Base-by-base conservation (phyloP, 2,329 filamentous ascomycete genomes). In the Pseudocercospora fuligena region DNA sequence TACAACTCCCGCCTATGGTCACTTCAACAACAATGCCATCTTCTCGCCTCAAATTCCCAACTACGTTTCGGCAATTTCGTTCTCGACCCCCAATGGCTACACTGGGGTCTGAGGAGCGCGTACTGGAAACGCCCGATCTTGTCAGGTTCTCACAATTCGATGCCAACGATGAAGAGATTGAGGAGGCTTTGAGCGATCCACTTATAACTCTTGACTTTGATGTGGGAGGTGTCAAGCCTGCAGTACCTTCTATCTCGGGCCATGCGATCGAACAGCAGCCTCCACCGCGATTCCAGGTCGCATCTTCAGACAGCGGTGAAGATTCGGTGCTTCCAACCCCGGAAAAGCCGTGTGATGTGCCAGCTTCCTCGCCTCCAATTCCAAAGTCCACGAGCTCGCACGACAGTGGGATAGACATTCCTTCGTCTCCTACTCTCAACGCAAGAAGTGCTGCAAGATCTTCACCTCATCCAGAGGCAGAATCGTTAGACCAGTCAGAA, bases 291-390 rank as follows among this genome's bases (percentile, higher is more conserved):
- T 19, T 43, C 40, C 40, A 43, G 40, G 47, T 51, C 19, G 19
- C 47, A 56, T 56, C 51, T 7, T 56, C 51, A 31, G 51, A 56
- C 27, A 56, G 51, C 16, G 51, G 51, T 16, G 51, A 56, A 19
- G 51, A 56, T 11, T 56, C 51, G n/a, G 51, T 33, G 14, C 16
- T 31, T 12, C 12, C 51, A 1, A 56, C 51, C 3, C 51, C 51
- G 5, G 27, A 25, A 25, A 56, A 56, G 27, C 25, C 51, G 12
- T 29, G 23, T 27, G 25, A 7, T n/a, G 11, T 31, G 51, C 23
- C 25, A 27, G 11, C 25, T 14, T 56, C 51, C 16, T 56, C 51
- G 8, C 51, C 51, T 27, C 51, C 27, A 8, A 19, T 29, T n/a
- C 23, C 27, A 14, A 56, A n/a, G 51, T 56, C 51, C 8, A 56